Base-by-base conservation (phyloP, 495 filamentous ascomycete genomes). In the Filosporella fistucella region DNA sequence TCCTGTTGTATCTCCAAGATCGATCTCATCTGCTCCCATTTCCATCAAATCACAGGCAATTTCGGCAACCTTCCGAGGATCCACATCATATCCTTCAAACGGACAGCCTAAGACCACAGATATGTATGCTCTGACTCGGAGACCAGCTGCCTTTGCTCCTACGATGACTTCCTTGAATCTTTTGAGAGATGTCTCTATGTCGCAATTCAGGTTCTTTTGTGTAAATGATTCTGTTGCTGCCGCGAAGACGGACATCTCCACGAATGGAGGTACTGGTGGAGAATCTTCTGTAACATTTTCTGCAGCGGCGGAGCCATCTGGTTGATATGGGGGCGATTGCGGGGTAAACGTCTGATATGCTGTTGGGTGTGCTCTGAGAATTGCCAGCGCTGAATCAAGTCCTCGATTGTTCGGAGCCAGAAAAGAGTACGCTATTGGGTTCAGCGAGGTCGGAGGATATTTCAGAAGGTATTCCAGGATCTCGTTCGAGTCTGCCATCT, bases 21-120 rank as follows among this genome's bases (percentile, higher is more conserved):
- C 86, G 32, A 98, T 91, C 67, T 96, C 89, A 58, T 96, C 90
- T 3, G 87, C 91, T 16, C 93, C 93, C 88, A 96, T 96, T 60
- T 95, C 89, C 7, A 98, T 76, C 24, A 96, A 67, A 14, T 74
- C 76, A 0, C 86, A 82, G 0, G 91, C 88, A 7, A 97, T 86
- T 35, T 88, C 81, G 4, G 90, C 90, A 0, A 97, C 93, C 39
- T 72, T 78, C 46, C 81, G 69, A 0, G 91, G 89, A 36, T 83
- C 65, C 0, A 91, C 88, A 47, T 91, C 78, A 17, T 85, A 81
- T 0, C 93, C 93, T 63, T 96, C 91, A 48, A 95, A 97, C 0
- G 93, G 93, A 60, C 94, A 98, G 2, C 89, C 90, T 2, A 98
- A 75, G 0, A 93, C 89, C 28, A 97, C 94, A 1, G 88, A 95